Evolutionary conservation across 192 early-diverging fungal species (phyloP), one percentile per base, ranked within the genome.

Genomic region (Coemansia sp.): DNA sequence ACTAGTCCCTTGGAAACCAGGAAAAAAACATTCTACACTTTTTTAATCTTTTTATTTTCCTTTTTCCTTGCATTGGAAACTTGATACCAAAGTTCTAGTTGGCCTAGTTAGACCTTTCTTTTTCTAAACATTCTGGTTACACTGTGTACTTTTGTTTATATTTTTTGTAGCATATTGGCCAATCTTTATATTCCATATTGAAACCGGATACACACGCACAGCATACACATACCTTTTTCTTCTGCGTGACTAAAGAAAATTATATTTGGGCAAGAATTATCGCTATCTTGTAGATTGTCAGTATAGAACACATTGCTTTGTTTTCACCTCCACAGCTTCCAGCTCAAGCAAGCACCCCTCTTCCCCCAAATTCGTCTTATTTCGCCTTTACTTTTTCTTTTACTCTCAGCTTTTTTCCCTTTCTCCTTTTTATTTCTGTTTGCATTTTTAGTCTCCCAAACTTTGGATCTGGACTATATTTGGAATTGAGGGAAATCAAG

Each of bases 11-110:
- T 48, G 60, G 28, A 48, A 48, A 40, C 30, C 25, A 61, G 28
- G 25, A 30, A 29, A 49, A 20, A 29, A 29, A 61, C 28, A 40
- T 61, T 25, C 42, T 61, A 22, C 60, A 48, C 2, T 38, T 31
- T 61, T 38, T 45, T 61, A 28, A 17, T 32, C 10, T 56, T 31
- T 56, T 56, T 56, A 17, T 32, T 31, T 56, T 30, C 22, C 32
- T 56, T 56, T 56, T n/a, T 56, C 54, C 30, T 56, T 56, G 54
- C 30, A 56, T 56, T 56, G 30, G 29, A 31, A 56, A 56, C 54
- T 31, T 56, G 10, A 31, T 55, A 31, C 32, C 54, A 14, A 18
- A 7, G 28, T n/a, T 52, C 25, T 56, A 17, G 31, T 16, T 56
- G n/a, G 29, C 29, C 54, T 11, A 16, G 5, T 45, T 45, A 14